Base-by-base conservation (phyloP, 192 early-diverging fungal species). In the Backusella macrospora region DNA sequence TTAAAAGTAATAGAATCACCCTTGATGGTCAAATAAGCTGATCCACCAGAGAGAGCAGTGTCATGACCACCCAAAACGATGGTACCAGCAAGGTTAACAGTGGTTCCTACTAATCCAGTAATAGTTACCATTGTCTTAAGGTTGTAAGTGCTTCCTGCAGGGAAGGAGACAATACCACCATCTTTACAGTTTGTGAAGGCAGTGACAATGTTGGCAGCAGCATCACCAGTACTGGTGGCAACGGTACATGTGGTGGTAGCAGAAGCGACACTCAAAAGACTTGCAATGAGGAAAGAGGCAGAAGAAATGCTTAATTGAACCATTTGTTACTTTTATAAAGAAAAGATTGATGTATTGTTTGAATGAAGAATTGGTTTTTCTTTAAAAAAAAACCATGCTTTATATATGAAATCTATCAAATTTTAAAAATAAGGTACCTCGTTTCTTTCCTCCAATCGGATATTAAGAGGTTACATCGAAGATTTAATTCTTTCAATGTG, bases 11-110 rank as follows among this genome's bases (percentile, higher is more conserved):
- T n/a, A n/a, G n/a, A n/a, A n/a, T n/a, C n/a, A 14, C 69, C 46
- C 3, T 45, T 59, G 38, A 75, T 75, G 21, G 49, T 75, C n/a
- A 75, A 29, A 16, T 68, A 75, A 29, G 73, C 73, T 26, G 13
- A 34, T 45, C 43, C 52, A 44, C 65, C 65, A 3, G 49, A 49
- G 48, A 62, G 68, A 8, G 65, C 14, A 9, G 65, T 68, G 18
- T 44, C 34, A 43, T 62, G 48, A 39, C 39, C 52, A 21, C 66
- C 66, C 29, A 75, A 47, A 42, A 62, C 69, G 23, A 75, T 39
- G 14, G 49, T 75, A 37, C 66, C 48, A 44, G 68, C 66, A 40
- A 75, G 37, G 9, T 75, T n/a, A 26, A 75, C 66, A 34, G 49
- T 62, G 16, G 55, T 62, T 44, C 66, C 66, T n/a, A 69, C 15